These are phyloP conservation scores for Przewalskia tangutica DNA, from an alignment of 257 asterid genomes.

Conservation along the genomic window DNA sequence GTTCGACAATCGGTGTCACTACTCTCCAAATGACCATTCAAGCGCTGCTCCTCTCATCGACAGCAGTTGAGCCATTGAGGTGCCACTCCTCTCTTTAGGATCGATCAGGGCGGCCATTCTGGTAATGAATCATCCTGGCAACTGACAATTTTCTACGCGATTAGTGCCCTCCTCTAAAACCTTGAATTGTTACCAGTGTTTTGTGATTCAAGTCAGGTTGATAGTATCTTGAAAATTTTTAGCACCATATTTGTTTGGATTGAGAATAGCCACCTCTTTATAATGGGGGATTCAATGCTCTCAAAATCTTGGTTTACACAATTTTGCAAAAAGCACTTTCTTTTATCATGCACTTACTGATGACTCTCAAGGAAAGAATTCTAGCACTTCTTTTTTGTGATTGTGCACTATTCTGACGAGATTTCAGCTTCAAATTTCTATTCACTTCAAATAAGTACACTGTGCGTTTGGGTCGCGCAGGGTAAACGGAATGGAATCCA, in stretches of 20 bases:
- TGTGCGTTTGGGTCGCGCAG: too few species aligned
- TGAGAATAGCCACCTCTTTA: background rate
- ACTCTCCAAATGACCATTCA: background rate
- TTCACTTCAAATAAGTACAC: background rate
- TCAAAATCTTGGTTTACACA: background rate
- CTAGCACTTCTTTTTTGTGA: background rate
- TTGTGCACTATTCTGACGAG: background rate
- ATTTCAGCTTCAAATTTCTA: background rate
- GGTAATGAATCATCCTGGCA: background rate
- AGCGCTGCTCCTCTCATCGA: background rate
- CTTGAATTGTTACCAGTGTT: background rate
- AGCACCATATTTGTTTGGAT: background rate
- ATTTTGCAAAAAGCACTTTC: background rate
- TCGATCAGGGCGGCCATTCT: background rate
- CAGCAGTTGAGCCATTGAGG: background rate
- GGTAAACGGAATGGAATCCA: too few species aligned
- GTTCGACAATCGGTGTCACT: background rate
- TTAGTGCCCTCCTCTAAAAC: background rate
- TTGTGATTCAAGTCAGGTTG: background rate
- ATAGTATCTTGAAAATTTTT: background rate
- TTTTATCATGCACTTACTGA: background rate
- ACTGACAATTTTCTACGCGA: background rate
- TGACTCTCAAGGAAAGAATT: background rate
- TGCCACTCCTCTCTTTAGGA: background rate
- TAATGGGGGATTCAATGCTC: background rate